phyloP scores from a whole-genome alignment of 1,284 basidiomycete species.

The Mycosarcoma mackinlayi region DNA sequence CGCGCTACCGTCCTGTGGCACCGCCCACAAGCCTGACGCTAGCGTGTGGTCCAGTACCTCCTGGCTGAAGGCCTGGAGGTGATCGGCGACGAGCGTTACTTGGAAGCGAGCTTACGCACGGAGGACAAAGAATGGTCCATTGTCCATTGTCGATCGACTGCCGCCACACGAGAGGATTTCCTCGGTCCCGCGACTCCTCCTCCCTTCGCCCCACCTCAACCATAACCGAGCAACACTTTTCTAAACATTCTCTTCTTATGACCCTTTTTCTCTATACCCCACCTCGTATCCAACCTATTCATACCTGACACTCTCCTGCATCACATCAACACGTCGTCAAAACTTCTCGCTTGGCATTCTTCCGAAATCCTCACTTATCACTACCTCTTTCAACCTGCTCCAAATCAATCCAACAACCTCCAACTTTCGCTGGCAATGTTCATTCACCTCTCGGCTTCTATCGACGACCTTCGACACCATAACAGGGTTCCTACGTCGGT shows the following conservation, averaged over 20 bases:
- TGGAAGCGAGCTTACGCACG: neutral
- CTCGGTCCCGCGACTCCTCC: neutral
- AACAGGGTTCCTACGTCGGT: slow-evolving; percentile 67
- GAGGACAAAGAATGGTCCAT: neutral
- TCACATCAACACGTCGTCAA: neutral
- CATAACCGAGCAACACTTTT: slow-evolving; percentile 13
- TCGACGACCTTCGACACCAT: slow-evolving; percentile 1
- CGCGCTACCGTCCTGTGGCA: neutral
- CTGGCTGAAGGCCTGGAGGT: neutral
- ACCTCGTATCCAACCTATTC: slow-evolving; percentile 41
- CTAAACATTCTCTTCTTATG: slow-evolving; percentile 48
- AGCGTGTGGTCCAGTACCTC: neutral
- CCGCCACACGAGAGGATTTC: neutral
- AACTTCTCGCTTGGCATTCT: neutral
- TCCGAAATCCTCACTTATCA: too few species aligned
- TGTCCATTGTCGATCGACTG: neutral
- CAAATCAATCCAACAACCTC: too few species aligned
- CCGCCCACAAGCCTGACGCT: neutral
- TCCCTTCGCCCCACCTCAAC: neutral
- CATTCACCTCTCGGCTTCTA: neutral
- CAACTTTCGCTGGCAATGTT: too few species aligned
- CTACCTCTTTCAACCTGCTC: neutral
- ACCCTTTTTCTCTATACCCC: slow-evolving; percentile 22
- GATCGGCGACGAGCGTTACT: neutral
- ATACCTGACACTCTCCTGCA: neutral